These are phyloP conservation scores for Cercophora sp. DNA, from an alignment of 495 filamentous ascomycete genomes.

Conservation along the genomic window DNA sequence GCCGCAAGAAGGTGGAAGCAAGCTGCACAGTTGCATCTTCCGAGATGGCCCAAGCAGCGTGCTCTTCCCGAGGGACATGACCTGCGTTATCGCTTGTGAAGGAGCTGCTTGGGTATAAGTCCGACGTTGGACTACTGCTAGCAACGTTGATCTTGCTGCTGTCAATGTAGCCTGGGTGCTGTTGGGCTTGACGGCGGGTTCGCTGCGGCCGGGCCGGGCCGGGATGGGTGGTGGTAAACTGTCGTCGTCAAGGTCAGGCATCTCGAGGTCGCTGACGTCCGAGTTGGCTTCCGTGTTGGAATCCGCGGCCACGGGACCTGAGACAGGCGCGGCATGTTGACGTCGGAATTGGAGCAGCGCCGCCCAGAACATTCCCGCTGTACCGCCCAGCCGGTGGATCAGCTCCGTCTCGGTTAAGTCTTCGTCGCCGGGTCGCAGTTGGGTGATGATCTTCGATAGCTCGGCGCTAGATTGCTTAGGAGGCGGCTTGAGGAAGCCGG, in stretches of 20 bases:
- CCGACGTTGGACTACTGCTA: slow-evolving; percentile 6
- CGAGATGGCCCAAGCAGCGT: neutral
- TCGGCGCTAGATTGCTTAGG: neutral
- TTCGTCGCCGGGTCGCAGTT: neutral
- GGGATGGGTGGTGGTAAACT: neutral
- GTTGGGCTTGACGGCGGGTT: slow-evolving; percentile 7
- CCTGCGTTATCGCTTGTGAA: slow-evolving; percentile 7
- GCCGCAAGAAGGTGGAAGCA: slow-evolving; percentile 8
- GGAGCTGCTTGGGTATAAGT: slow-evolving; percentile 6
- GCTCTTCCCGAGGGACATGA: slow-evolving; percentile 6
- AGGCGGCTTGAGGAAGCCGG: slow-evolving; percentile 7
- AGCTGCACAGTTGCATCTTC: slow-evolving; percentile 7
- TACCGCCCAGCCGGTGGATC: slow-evolving; percentile 6
- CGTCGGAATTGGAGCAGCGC: slow-evolving; percentile 3
- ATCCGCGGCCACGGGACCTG: neutral
- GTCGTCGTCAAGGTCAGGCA: slow-evolving; percentile 1
- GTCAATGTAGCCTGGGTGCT: slow-evolving; percentile 5
- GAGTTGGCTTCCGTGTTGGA: neutral
- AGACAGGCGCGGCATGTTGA: neutral
- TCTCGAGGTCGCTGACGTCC: slow-evolving; percentile 1
- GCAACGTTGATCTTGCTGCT: slow-evolving; percentile 5
- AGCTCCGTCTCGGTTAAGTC: slow-evolving; percentile 7
- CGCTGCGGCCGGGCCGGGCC: slow-evolving; percentile 3
- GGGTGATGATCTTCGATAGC: slow-evolving; percentile 10
- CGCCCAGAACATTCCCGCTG: slow-evolving; percentile 10